Conservation (phyloP, 1,284 basidiomycete species). For the Grifola frondosa region DNA sequence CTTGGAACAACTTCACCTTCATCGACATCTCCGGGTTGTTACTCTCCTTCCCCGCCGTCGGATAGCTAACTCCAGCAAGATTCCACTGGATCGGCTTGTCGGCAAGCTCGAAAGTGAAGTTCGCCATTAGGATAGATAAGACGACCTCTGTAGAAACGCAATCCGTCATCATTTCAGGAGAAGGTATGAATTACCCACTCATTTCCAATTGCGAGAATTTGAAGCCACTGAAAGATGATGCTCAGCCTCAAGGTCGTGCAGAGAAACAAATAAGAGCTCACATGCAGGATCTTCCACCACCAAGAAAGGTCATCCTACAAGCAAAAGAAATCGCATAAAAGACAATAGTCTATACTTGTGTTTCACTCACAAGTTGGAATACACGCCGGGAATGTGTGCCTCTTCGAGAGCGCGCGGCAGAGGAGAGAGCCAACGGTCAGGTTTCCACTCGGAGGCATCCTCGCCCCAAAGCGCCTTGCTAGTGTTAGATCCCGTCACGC, state of each 20-base stretch:
- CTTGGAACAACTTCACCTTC: slow-evolving; percentile 13
- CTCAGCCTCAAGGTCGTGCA: neutral
- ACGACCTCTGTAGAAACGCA: slow-evolving; percentile 18
- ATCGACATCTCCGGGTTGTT: slow-evolving; percentile 27
- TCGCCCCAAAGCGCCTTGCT: slow-evolving; percentile 7
- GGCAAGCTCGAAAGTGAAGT: slow-evolving; percentile 20
- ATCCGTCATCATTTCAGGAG: neutral
- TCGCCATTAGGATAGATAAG: slow-evolving; percentile 17
- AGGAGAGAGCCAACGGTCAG: slow-evolving; percentile 6
- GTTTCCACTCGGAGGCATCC: slow-evolving; percentile 5
- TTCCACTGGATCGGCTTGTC: slow-evolving; percentile 29
- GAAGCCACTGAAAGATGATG: slow-evolving; percentile 13
- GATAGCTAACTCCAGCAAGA: slow-evolving; percentile 25
- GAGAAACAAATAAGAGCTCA: slow-evolving; percentile 9
- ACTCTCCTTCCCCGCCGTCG: slow-evolving; percentile 23
- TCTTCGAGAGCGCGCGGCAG: slow-evolving; percentile 1
- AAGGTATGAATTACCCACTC: slow-evolving; percentile 12
- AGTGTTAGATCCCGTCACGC: neutral
- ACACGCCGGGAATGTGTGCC: slow-evolving; percentile 4
- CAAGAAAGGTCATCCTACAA: slow-evolving; percentile 32
- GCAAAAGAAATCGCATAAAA: neutral
- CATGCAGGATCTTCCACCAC: slow-evolving; percentile 32
- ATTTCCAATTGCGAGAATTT: slow-evolving; percentile 20
- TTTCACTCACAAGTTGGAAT: slow-evolving; percentile 6
- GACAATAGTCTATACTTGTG: neutral